A percentile compares a stretch with the other conserved stretches of the same genome.
Evolutionary conservation across 2,329 filamentous ascomycete genomes (phyloP).

Genomic region (Drechslerella stenobrocha): DNA sequence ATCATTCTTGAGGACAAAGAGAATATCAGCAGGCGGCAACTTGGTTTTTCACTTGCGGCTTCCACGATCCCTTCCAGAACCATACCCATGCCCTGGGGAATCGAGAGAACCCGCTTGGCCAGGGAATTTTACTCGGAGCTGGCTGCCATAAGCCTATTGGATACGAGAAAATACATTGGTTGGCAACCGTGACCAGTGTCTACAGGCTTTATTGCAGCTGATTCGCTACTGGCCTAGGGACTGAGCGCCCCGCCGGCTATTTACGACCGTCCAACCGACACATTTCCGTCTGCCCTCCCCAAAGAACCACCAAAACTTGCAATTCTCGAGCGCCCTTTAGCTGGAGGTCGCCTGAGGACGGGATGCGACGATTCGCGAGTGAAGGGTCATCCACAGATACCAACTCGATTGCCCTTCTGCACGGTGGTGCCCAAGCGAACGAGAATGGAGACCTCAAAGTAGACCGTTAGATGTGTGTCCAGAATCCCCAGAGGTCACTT

Average conservation of each 20-base stretch:
- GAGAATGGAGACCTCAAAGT: neutral
- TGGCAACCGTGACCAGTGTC: constrained; percentile 1
- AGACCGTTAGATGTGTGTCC: neutral
- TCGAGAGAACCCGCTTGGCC: neutral
- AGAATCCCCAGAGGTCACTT: neutral
- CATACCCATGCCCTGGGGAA: neutral
- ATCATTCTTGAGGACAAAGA: neutral
- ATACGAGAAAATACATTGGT: neutral
- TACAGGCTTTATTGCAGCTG: constrained; percentile 3
- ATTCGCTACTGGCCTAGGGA: constrained; percentile 17
- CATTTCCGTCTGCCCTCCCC: neutral
- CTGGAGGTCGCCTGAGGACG: neutral
- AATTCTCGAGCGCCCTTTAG: neutral
- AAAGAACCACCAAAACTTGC: constrained; percentile 1
- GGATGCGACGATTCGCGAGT: neutral
- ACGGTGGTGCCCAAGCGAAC: neutral
- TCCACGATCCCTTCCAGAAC: constrained; percentile 45
- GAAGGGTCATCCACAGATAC: neutral
- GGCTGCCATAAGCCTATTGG: neutral
- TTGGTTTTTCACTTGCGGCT: neutral
- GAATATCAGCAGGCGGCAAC: neutral
- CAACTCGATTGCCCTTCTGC: neutral
- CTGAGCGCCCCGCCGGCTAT: constrained; percentile 28
- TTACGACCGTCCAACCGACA: constrained; percentile 45
- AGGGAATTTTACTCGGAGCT: neutral